These are phyloP conservation scores for Starmerella stigmatis DNA, from an alignment of 805 yeast genomes.

Conservation along the genomic window DNA sequence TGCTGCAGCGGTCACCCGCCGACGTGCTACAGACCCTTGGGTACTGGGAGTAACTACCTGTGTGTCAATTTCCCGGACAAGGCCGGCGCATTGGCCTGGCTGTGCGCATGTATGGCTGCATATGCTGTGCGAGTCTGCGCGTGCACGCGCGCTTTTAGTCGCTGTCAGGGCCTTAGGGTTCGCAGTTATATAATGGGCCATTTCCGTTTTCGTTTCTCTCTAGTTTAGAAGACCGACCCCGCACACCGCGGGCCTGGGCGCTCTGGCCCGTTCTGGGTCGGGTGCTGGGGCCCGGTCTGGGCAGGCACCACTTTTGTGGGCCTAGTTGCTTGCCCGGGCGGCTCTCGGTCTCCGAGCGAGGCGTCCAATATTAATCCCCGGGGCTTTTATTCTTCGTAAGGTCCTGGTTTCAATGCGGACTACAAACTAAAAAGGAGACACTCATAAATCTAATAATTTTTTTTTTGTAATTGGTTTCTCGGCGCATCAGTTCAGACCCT, in stretches of 20 bases:
- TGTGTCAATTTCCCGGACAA: not conserved
- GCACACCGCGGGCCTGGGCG: not conserved
- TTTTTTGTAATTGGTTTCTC: not conserved
- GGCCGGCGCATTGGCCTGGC: no score
- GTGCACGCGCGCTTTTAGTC: not conserved
- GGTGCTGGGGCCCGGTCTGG: not conserved
- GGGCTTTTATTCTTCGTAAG: conserved; percentile 19
- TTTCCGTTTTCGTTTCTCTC: not conserved
- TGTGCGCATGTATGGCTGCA: not conserved
- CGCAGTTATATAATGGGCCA: no score
- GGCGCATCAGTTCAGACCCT: not conserved
- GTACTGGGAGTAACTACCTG: conserved; percentile 8
- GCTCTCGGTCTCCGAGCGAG: conserved; percentile 14
- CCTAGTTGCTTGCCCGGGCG: conserved; percentile 2
- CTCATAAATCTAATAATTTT: not conserved
- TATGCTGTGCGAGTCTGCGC: not conserved
- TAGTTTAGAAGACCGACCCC: not conserved
- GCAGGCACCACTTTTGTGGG: not conserved
- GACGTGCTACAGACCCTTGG: conserved; percentile 5
- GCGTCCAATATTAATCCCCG: conserved; percentile 28
- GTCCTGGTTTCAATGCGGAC: conserved; percentile 28
- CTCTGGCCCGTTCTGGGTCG: conserved; percentile 16
- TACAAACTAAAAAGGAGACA: no score
- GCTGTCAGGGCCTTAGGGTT: no score
- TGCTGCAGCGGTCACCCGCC: conserved; percentile 19